A percentile compares a stretch with the other conserved stretches of the same genome.
phyloP scores from a whole-genome alignment of 192 early-diverging fungal species.

The Mortierella hygrophila region DNA sequence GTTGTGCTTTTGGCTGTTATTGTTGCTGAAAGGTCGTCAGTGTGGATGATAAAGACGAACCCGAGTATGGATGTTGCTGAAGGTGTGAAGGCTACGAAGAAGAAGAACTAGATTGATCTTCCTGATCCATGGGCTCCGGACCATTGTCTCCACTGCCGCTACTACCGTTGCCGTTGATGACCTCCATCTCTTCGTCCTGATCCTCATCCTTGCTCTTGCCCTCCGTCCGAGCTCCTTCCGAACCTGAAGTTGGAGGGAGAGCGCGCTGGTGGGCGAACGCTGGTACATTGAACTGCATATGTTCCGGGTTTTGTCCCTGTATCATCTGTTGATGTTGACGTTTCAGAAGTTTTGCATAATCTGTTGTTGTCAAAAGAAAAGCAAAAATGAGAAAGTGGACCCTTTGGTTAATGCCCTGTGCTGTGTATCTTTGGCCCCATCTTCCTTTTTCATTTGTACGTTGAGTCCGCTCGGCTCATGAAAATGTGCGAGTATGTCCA shows the following conservation, averaged over 20 bases:
- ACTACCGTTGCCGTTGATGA: neutral
- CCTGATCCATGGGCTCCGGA: neutral
- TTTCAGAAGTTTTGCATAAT: slow-evolving; percentile 47
- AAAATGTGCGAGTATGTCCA: no score
- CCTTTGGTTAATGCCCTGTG: no score
- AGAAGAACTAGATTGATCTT: neutral
- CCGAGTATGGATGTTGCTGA: neutral
- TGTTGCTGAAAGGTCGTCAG: neutral
- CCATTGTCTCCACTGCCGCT: neutral
- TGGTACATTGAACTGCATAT: neutral
- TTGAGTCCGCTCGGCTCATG: no score
- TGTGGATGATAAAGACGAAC: neutral
- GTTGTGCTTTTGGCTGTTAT: neutral
- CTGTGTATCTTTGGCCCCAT: no score
- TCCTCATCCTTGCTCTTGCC: neutral
- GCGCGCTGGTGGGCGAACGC: neutral
- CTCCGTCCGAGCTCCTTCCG: neutral
- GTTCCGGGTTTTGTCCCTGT: neutral
- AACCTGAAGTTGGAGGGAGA: neutral
- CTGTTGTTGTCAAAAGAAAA: slow-evolving; percentile 5
- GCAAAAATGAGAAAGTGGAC: neutral
- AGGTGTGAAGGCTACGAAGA: neutral
- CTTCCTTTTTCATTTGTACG: no score
- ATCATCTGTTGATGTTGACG: slow-evolving; percentile 12
- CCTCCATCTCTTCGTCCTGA: neutral